A percentile compares a stretch with the other conserved stretches of the same genome.
These are phyloP conservation scores for Fistulinella prunicolor DNA, from an alignment of 768 basidiomycete species.

Conservation along the genomic window DNA sequence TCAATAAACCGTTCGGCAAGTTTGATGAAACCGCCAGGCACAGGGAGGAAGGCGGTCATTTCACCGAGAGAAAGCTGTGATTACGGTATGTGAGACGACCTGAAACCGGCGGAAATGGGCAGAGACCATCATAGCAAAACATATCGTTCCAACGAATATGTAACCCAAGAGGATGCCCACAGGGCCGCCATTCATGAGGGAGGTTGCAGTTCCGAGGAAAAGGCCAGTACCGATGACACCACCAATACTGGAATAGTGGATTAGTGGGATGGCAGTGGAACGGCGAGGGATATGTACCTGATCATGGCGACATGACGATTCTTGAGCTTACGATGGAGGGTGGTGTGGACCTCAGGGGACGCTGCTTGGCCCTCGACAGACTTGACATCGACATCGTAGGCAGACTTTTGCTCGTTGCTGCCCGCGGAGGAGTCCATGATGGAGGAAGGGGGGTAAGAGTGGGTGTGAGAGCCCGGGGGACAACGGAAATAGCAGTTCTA, in stretches of 20 bases:
- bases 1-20: slow-evolving; percentile 49
- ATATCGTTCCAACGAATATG: slow-evolving; percentile 35
- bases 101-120: not conserved
- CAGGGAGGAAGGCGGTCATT: slow-evolving; percentile 45
- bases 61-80: slow-evolving; percentile 39
- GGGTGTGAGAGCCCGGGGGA: too few relatives aligned
- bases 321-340: slow-evolving; percentile 30
- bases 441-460: not conserved
- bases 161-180: slow-evolving; percentile 47
- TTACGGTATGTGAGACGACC: not conserved
- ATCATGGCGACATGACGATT: slow-evolving; percentile 38
- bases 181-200: slow-evolving; percentile 43
- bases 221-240: slow-evolving; percentile 44
- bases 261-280: too few relatives aligned
- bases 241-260: slow-evolving; percentile 20
- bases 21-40: slow-evolving; percentile 46
- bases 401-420: not conserved
- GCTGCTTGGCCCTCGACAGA: slow-evolving; percentile 10
- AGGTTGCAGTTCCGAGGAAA: slow-evolving; percentile 34
- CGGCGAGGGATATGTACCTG: slow-evolving; percentile 13
- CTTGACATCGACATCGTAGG: slow-evolving; percentile 4
- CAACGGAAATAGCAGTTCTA: not conserved
- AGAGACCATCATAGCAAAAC: slow-evolving; percentile 38
- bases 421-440: slow-evolving; percentile 10
- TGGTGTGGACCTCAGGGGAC: not conserved